phyloP scores from a whole-genome alignment of 2,329 filamentous ascomycete genomes.

The Botrytis aclada region DNA sequence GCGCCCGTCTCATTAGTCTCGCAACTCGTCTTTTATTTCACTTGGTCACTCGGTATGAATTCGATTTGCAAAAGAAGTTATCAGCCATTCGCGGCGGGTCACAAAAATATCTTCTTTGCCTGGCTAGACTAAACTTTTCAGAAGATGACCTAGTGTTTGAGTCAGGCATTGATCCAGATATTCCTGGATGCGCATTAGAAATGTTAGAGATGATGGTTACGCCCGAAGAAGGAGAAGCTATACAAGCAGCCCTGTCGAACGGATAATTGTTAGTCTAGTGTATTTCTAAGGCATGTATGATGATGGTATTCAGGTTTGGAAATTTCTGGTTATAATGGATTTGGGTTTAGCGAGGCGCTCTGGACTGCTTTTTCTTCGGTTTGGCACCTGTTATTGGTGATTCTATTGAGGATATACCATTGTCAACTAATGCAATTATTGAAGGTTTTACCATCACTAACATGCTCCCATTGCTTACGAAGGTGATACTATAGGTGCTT shows the following conservation, averaged over 20 bases:
- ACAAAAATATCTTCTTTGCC: conserved; percentile 76
- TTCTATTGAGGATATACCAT: background rate
- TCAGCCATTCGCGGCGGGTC: conserved; percentile 65
- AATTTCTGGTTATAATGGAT: background rate
- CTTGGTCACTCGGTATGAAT: conserved; percentile 58
- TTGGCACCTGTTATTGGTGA: background rate
- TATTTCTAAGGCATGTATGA: background rate
- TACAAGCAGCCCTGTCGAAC: conserved; percentile 35
- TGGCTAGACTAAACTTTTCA: conserved; percentile 82
- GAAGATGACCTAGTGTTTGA: conserved; percentile 77
- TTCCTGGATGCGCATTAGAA: conserved; percentile 76
- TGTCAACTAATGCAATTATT: background rate
- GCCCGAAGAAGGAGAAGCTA: conserved; percentile 69
- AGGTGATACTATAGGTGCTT: background rate
- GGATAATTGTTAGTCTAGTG: background rate
- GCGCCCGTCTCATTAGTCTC: conserved; percentile 53
- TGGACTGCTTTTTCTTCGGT: background rate
- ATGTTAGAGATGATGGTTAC: conserved; percentile 78
- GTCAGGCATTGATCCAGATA: conserved; percentile 70
- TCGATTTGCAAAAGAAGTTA: conserved; percentile 71
- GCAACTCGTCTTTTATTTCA: conserved; percentile 60
- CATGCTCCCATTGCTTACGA: background rate
- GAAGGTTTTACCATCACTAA: background rate
- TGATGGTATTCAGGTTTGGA: background rate
- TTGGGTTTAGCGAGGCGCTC: background rate